These are phyloP conservation scores for Xylaria digitata DNA, from an alignment of 2,329 filamentous ascomycete species.

Conservation along the genomic window DNA sequence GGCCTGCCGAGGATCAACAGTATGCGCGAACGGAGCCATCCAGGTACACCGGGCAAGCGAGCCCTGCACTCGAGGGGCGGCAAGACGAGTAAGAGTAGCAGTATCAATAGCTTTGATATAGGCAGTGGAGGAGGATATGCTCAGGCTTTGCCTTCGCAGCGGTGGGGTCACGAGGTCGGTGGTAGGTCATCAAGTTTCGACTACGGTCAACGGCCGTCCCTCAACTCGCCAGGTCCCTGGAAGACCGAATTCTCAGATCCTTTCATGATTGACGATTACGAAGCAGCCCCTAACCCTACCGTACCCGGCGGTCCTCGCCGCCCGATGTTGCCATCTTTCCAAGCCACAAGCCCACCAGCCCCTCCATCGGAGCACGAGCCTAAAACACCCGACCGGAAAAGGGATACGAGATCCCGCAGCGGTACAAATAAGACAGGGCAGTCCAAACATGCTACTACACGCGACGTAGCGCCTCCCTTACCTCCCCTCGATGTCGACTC, in stretches of 20 bases:
- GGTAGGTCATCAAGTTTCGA: conserved; percentile 80
- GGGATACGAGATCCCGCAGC: conserved; percentile 65
- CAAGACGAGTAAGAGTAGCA: conserved; percentile 79
- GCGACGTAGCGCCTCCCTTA: conserved; percentile 48
- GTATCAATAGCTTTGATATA: conserved; percentile 67
- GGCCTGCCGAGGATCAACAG: conserved; percentile 72
- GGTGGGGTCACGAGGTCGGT: conserved; percentile 64
- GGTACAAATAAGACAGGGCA: conserved; percentile 47
- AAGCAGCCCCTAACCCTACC: conserved; percentile 87
- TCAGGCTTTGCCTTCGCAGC: conserved; percentile 68
- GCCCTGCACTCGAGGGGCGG: conserved; percentile 65
- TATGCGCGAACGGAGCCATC: conserved; percentile 62
- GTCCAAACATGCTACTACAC: conserved; percentile 45
- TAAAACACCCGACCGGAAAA: conserved; percentile 54
- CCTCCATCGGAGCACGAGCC: conserved; percentile 56
- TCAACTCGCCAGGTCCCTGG: conserved; percentile 52
- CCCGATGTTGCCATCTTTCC: conserved; percentile 50
- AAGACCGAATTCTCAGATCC: conserved; percentile 62
- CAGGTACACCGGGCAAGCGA: conserved; percentile 54
- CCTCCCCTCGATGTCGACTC: conserved; percentile 56
- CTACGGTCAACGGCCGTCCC: conserved; percentile 62
- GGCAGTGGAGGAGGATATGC: conserved; percentile 72
- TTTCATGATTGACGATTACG: conserved; percentile 70
- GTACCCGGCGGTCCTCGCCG: conserved; percentile 82
- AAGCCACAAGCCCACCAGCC: conserved; percentile 52